Percentiles rank a stretch among this genome's conserved stretches.
Conservation (phyloP, 768 basidiomycete species). For the Lactarius pseudohatsudake region DNA sequence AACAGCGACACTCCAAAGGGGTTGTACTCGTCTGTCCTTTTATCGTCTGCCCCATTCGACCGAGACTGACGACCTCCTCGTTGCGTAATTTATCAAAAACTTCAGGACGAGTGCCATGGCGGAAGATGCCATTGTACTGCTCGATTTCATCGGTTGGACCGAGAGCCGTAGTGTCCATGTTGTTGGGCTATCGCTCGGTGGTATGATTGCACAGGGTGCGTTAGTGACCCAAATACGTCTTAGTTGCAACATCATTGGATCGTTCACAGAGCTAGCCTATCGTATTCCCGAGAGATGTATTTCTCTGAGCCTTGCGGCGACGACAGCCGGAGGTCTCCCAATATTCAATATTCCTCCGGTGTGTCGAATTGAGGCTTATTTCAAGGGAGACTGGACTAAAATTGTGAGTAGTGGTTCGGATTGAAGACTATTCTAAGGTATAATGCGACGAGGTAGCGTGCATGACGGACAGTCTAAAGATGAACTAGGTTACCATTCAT, state of each 20-base stretch:
- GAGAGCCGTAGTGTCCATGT: slow-evolving; percentile 59
- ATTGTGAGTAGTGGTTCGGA: slow-evolving; percentile 30
- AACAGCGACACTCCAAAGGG: slow-evolving; percentile 70
- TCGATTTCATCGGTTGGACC: slow-evolving; percentile 75
- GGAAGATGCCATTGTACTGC: slow-evolving; percentile 62
- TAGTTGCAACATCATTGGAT: neutral
- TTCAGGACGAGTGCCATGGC: slow-evolving; percentile 76
- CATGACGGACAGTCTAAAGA: too few species aligned
- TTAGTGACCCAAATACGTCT: neutral
- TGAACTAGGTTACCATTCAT: slow-evolving; percentile 39
- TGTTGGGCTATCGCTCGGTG: slow-evolving; percentile 75
- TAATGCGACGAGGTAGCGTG: neutral
- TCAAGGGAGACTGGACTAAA: neutral
- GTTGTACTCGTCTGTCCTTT: slow-evolving; percentile 65
- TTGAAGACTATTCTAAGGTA: slow-evolving; percentile 20
- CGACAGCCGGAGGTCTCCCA: slow-evolving; percentile 59
- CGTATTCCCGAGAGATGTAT: slow-evolving; percentile 64
- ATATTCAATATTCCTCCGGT: slow-evolving; percentile 69
- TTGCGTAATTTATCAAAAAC: neutral
- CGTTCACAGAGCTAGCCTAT: slow-evolving; percentile 57
- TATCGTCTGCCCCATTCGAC: slow-evolving; percentile 15
- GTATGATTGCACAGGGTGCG: slow-evolving; percentile 80
- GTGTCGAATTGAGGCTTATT: slow-evolving; percentile 29
- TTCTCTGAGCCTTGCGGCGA: slow-evolving; percentile 67
- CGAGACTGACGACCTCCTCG: neutral